Base-by-base conservation (phyloP, 2,329 filamentous ascomycete genomes). In the Alternaria ventricosa region DNA sequence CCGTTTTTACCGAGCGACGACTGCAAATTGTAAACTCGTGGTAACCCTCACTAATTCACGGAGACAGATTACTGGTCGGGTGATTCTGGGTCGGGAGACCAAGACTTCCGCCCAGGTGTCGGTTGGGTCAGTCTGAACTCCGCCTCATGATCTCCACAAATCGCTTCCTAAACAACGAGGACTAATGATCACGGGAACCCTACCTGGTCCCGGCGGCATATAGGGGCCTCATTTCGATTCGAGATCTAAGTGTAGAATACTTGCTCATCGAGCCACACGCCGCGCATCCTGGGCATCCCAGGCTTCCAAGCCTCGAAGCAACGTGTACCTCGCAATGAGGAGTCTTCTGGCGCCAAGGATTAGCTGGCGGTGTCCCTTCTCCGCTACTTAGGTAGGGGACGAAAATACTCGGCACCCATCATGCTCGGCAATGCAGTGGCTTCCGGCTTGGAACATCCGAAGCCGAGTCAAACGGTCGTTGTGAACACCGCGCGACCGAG, bases 341-440 rank as follows among this genome's bases (percentile, higher is more conserved):
- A 49, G 47, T 51, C 60, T 33, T 51, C 30, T 30, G 28, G 20
- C 57, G 60, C 62, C 57, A 55, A 67, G 59, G 43, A 23, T 65
- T 58, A 56, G 49, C 25, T 43, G 45, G 20, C 22, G 41, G 41
- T 57, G 47, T 56, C 13, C 18, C 13, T 46, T 25, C 18, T 45
- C 49, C 55, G 44, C 45, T 23, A 41, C 36, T 41, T 8, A 10
- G 36, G 36, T 41, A 55, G 54, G 70, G 72, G 72, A 72, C 70
- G 63, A 70, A 73, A 66, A 59, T 53, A 41, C 33, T 61, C 71
- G 67, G 71, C 55, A 57, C 55, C 55, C 57, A 46, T 60, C 57
- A 55, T 36, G 55, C 61, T 74, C 72, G 70, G 71, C 55, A 64
- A 49, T 68, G 63, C 65, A 61, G 63, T 57, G 58, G 67, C 46